These are phyloP conservation scores for Cyclotella cryptica DNA, from an alignment of 108 stramenopile species.

Conservation along the genomic window DNA sequence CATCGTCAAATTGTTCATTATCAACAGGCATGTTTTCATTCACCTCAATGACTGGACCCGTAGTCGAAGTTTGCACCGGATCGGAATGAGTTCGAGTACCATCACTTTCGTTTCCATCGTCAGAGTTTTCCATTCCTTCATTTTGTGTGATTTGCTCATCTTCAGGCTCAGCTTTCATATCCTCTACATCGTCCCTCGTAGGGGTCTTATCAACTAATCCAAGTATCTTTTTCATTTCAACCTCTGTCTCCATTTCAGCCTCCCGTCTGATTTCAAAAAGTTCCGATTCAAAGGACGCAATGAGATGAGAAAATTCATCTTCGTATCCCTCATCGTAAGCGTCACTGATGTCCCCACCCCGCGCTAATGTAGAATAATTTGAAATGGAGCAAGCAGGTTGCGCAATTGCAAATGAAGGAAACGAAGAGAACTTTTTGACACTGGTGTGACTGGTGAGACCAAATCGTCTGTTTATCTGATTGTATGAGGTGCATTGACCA, in stretches of 20 bases:
- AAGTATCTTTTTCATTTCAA: conserved; percentile 45
- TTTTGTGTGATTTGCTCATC: not conserved
- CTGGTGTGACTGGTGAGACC: no score
- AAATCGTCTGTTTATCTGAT: no score
- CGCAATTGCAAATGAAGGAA: not conserved
- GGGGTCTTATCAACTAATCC: conserved; percentile 11
- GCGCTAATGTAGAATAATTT: no score
- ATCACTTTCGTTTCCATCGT: not conserved
- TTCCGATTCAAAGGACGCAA: conserved; percentile 53
- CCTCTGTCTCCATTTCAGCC: conserved; percentile 48
- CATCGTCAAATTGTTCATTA: not conserved
- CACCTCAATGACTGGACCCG: not conserved
- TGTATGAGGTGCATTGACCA: no score
- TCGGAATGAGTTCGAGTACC: not conserved
- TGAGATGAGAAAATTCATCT: conserved; percentile 25
- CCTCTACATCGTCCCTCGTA: conserved; percentile 12
- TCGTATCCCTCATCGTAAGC: conserved; percentile 26
- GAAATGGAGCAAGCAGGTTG: not conserved
- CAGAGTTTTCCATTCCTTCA: not conserved
- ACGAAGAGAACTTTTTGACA: not conserved
- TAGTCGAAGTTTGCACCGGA: not conserved
- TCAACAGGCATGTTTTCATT: not conserved
- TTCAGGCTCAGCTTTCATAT: conserved; percentile 3
- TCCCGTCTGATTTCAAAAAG: conserved; percentile 47
- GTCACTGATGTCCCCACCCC: conserved; percentile 14